Percentiles rank a stretch among this genome's conserved stretches.
These are phyloP conservation scores for Astraeus odoratus DNA, from an alignment of 768 basidiomycete genomes.

Conservation along the genomic window DNA sequence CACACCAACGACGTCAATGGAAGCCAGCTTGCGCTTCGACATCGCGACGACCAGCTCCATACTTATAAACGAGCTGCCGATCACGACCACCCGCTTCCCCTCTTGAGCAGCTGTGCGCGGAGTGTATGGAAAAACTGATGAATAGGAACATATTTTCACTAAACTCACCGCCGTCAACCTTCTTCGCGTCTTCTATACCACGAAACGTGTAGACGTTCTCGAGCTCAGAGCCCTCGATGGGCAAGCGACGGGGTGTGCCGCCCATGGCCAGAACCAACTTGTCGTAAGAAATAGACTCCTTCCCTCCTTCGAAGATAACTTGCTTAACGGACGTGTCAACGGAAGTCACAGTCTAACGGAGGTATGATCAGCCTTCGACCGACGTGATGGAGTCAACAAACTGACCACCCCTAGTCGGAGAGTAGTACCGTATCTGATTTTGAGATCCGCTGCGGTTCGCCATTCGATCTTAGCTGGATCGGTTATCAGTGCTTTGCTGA, in stretches of 20 bases:
- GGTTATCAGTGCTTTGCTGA: conserved; percentile 79
- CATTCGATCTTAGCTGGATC: conserved; percentile 75
- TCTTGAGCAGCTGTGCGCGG: conserved; percentile 49
- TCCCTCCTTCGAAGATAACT: conserved; percentile 54
- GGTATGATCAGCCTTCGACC: background rate
- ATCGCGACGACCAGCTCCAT: conserved; percentile 87
- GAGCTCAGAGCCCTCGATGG: conserved; percentile 66
- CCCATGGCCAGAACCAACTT: conserved; percentile 78
- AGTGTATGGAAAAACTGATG: background rate
- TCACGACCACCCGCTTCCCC: conserved; percentile 70
- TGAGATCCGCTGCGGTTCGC: conserved; percentile 64
- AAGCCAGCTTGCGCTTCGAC: conserved; percentile 66
- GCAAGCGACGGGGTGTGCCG: conserved; percentile 63
- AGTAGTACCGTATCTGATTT: conserved; percentile 65
- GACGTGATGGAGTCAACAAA: conserved; percentile 7
- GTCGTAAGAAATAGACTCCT: conserved; percentile 61
- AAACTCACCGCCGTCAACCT: conserved; percentile 56
- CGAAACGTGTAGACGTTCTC: conserved; percentile 76
- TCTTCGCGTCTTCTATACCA: conserved; percentile 61
- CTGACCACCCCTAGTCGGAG: conserved; percentile 55
- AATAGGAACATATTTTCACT: background rate
- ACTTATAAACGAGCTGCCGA: conserved; percentile 87
- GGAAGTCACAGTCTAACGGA: conserved; percentile 54
- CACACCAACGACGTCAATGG: conserved; percentile 80
- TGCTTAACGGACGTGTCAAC: conserved; percentile 57